Evolutionary conservation across 2,329 filamentous ascomycete species (phyloP).

Genomic region (Trichoderma lentiforme): DNA sequence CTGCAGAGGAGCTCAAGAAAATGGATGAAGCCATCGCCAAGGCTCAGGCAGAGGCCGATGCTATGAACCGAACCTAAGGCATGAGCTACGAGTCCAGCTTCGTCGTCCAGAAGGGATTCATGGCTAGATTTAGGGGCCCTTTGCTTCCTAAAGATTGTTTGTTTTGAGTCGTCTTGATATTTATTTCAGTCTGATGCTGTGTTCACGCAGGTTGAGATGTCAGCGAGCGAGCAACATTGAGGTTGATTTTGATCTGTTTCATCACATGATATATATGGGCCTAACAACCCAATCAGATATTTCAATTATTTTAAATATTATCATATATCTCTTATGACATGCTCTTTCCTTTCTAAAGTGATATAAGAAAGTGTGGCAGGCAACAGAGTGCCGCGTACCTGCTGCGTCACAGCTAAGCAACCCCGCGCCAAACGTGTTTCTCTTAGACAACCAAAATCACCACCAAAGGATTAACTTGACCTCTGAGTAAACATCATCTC

Average conservation of each 20-base stretch:
- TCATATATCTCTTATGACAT: background rate
- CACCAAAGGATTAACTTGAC: background rate
- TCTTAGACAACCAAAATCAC: background rate
- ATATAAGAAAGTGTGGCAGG: background rate
- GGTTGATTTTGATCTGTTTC: background rate
- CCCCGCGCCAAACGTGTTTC: constrained; percentile 9
- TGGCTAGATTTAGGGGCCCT: background rate
- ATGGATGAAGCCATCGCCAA: constrained; percentile 3
- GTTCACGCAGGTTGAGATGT: background rate
- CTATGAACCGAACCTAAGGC: background rate
- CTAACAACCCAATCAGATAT: background rate
- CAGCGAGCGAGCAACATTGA: background rate
- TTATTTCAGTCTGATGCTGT: background rate
- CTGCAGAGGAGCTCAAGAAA: background rate
- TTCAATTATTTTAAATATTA: background rate
- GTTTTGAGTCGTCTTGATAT: background rate
- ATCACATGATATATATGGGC: background rate
- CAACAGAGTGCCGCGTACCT: constrained; percentile 10
- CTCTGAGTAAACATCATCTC: background rate
- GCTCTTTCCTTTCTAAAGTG: too few species aligned
- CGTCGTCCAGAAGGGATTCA: background rate
- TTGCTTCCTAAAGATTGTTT: background rate
- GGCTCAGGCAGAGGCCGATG: background rate
- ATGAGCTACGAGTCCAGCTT: background rate
- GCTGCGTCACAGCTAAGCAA: constrained; percentile 1